Evolutionary conservation across 1,284 basidiomycete species (phyloP).

Genomic region (Cystobasidium pallidum): DNA sequence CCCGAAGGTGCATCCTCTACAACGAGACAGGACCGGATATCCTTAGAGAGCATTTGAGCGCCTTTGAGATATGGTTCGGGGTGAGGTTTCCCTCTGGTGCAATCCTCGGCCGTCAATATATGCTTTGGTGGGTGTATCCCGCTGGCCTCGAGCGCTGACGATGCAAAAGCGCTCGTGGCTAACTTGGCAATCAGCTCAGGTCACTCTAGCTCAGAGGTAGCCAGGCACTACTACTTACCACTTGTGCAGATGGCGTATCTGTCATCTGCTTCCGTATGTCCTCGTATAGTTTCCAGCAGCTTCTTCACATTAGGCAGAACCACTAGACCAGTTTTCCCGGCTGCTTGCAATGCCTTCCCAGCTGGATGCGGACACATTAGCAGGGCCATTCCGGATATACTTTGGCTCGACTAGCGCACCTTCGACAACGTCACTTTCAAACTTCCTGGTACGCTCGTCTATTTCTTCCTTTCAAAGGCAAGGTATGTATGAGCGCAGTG

Average conservation of each 20-base stretch:
- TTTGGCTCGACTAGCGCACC: slow-evolving; percentile 39
- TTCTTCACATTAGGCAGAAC: neutral
- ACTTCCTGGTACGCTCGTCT: slow-evolving; percentile 31
- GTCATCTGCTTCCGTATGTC: neutral
- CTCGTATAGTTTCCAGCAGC: neutral
- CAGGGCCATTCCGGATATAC: slow-evolving; percentile 45
- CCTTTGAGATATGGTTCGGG: slow-evolving; percentile 72
- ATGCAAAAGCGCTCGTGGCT: slow-evolving; percentile 50
- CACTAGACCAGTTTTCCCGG: slow-evolving; percentile 48
- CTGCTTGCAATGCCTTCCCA: slow-evolving; percentile 47
- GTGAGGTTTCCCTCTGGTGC: slow-evolving; percentile 73
- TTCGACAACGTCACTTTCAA: slow-evolving; percentile 50
- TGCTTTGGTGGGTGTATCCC: slow-evolving; percentile 48
- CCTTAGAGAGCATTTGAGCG: slow-evolving; percentile 49
- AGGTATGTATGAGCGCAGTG: neutral
- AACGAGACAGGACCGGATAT: slow-evolving; percentile 60
- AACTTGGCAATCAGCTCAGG: neutral
- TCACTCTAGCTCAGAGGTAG: neutral
- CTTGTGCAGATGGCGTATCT: slow-evolving; percentile 30
- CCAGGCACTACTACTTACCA: slow-evolving; percentile 5
- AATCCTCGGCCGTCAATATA: slow-evolving; percentile 74
- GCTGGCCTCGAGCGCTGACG: slow-evolving; percentile 48
- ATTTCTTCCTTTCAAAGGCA: slow-evolving; percentile 43
- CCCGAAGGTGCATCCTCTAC: slow-evolving; percentile 84
- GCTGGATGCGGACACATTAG: slow-evolving; percentile 25